phyloP scores from a whole-genome alignment of 768 basidiomycete genomes.

The Mycena venus region DNA sequence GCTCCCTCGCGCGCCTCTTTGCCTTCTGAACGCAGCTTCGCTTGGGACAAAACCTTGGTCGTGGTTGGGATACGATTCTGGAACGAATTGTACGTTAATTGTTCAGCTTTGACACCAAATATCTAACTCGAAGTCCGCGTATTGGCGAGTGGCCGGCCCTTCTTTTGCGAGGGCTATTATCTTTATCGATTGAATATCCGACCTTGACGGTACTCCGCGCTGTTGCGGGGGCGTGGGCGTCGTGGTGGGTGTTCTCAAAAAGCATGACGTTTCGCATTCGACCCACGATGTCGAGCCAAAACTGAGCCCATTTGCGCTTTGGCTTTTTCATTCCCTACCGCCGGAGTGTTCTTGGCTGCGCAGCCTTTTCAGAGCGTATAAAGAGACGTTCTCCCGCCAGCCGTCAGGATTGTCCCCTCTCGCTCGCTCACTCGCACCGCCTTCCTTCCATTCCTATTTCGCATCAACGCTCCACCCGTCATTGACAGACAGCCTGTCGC shows the following conservation, averaged over 20 bases:
- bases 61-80: conserved; percentile 10
- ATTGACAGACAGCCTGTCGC: conserved; percentile 30
- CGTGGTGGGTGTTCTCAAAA: conserved; percentile 23
- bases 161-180: conserved; percentile 27
- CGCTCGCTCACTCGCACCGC: background rate
- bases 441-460: background rate
- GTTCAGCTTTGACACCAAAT: background rate
- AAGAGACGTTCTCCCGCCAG: conserved; percentile 2
- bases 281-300: conserved; percentile 29
- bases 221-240: conserved; percentile 19
- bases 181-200: conserved; percentile 20
- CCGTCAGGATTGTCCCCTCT: background rate
- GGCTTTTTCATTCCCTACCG: conserved; percentile 27
- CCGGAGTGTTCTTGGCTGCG: conserved; percentile 11
- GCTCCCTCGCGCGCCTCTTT: conserved; percentile 18
- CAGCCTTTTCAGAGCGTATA: conserved; percentile 12
- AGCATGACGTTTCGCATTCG: conserved; percentile 29
- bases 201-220: conserved; percentile 26
- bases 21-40: conserved; percentile 17
- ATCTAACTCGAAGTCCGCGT: conserved; percentile 12
- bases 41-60: background rate
- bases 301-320: conserved; percentile 29
- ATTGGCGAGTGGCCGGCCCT: conserved; percentile 21
- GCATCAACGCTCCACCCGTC: background rate
- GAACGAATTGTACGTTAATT: conserved; percentile 23